Base-by-base conservation (phyloP, 202 grass and related monocot species). In the Setaria viridis region DNA sequence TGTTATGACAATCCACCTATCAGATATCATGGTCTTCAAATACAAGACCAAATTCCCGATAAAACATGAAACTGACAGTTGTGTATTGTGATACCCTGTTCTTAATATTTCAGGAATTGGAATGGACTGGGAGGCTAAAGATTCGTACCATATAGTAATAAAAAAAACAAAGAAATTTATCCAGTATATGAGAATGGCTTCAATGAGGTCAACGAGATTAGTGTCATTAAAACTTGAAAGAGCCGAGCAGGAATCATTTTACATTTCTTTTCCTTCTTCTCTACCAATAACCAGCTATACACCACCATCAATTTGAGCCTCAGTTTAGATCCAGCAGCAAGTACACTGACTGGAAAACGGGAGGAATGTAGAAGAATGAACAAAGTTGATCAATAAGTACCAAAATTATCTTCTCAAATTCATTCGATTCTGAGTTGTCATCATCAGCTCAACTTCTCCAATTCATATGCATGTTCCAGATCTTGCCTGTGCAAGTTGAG, bases 401-500 rank as follows among this genome's bases (percentile, higher is more conserved):
- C 70, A 81, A 88, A 88, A 78, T 72, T 72, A 85, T 85, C 81
- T 82, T 77, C 77, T 72, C 85, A 65, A 71, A 77, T 81, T 51
- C 16, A 5, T 85, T 50, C 9, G 8, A 34, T 71, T 77, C 42
- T 81, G 47, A 77, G 71, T 33, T 21, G 34, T 25, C 9, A 3
- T 5, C 13, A 76, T 70, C 60, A 69, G 11, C 63, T 71, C 70
- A 32, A 34, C 35, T 66, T 81, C 47, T 85, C 81, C 48, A 30
- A 56, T 6, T 85, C 77, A 88, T 69, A 69, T 10, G 46, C 43
- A 13, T 34, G 33, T 7, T 60, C 10, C 56, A 35, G 32, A 33
- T 72, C 65, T 51, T 71, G 47, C 56, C 60, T 25, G 56, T 45
- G 78, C 73, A 50, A 11, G 51, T 11, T 34, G 4, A 72, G 17